Conservation (phyloP, 2,329 filamentous ascomycete genomes). For the Diaporthe helianthi region DNA sequence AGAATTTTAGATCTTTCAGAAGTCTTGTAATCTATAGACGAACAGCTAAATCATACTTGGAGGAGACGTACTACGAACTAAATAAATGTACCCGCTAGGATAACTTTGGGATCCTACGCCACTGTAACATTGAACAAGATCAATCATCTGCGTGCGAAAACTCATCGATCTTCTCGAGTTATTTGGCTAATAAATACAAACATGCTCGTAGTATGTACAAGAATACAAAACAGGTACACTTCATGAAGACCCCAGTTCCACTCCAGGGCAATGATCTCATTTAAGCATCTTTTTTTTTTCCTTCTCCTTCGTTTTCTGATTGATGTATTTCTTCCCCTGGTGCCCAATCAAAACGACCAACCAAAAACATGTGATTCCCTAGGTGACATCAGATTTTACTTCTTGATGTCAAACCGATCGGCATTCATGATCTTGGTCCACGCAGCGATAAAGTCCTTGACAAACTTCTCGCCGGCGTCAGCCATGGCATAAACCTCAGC, state of each 20-base stretch:
- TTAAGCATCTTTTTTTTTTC: neutral
- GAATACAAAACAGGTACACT: slow-evolving; percentile 3
- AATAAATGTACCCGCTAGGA: no score
- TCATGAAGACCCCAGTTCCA: neutral
- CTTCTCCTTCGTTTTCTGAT: neutral
- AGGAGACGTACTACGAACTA: no score
- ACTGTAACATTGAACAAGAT: no score
- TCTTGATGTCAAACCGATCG: slow-evolving; percentile 67
- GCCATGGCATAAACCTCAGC: slow-evolving; percentile 72
- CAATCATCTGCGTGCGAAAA: neutral
- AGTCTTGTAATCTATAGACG: no score
- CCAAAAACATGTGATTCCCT: no score
- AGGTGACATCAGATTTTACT: neutral
- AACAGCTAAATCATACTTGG: no score
- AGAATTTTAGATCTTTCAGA: no score
- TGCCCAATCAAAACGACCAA: no score
- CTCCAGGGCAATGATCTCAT: neutral
- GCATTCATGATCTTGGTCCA: slow-evolving; percentile 80
- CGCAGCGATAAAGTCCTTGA: slow-evolving; percentile 72
- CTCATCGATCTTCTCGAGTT: slow-evolving; percentile 8
- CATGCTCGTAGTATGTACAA: slow-evolving; percentile 17
- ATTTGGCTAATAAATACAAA: slow-evolving; percentile 5
- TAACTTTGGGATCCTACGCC: no score
- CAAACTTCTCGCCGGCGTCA: slow-evolving; percentile 69
- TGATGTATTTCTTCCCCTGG: neutral